Base-by-base conservation (phyloP, 2,329 filamentous ascomycete species). In the Neonectria hederae region DNA sequence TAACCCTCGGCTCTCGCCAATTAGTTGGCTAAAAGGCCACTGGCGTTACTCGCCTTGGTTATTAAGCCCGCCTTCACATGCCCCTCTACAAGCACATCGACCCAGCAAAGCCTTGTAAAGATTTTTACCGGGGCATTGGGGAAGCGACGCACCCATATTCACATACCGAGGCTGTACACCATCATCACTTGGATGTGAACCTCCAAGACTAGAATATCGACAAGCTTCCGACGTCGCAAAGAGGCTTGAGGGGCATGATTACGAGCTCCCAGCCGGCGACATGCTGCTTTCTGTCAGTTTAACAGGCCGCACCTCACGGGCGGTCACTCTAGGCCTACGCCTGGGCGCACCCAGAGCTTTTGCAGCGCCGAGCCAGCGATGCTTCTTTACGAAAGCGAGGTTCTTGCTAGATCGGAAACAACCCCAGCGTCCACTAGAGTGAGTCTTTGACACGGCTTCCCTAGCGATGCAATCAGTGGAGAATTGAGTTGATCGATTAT, bases 351-450 rank as follows among this genome's bases (percentile, higher is more conserved):
- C 21, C 24, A 26, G 38, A 30, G 21, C 35, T 32, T 46, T 57
- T 30, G 45, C 26, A n/a, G n/a, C 28, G n/a, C 46, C 45, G n/a
- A 43, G 46, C 35, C 48, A 42, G 22, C 26, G 28, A 22, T 63
- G 48, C 26, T 53, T 48, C 59, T 73, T 69, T 52, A 71, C 71
- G 26, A 73, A 59, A 46, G 57, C 71, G 55, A 72, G 65, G 57
- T 61, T 51, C 28, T 62, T 65, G 66, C 46, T 68, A 30, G 63
- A 57, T 38, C 53, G 64, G 40, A 66, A 68, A 35, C 51, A 61
- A 22, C 42, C 35, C 8, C 59, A 24, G 58, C 58, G 21, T 38
- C 59, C 46, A 45, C 24, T 43, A 56, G 64, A 62, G 32, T 52
- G n/a, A 30, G 24, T 53, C 8, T 43, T 48, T 17, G 19, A 51